A percentile compares a stretch with the other conserved stretches of the same genome.
Evolutionary conservation across 768 basidiomycete species (phyloP).

Genomic region (Lactifluus piperatus): DNA sequence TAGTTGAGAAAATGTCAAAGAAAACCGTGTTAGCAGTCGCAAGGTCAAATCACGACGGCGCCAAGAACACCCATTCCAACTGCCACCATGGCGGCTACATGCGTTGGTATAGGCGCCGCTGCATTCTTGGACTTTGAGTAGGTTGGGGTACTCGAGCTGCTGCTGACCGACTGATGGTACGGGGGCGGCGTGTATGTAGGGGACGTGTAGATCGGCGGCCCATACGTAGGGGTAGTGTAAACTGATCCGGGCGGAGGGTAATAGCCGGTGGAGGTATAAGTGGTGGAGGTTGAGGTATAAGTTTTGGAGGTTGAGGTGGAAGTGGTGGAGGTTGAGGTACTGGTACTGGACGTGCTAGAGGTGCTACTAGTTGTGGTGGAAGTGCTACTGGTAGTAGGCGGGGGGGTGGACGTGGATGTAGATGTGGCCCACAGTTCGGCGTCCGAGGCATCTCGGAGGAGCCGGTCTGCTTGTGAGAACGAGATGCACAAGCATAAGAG

Average conservation of each 20-base stretch:
- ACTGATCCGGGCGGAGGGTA: too few relatives aligned
- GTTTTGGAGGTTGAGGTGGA: too few relatives aligned
- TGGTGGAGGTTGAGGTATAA: not conserved
- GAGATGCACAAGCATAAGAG: not conserved
- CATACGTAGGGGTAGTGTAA: too few relatives aligned
- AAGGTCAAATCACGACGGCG: not conserved
- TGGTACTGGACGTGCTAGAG: too few relatives aligned
- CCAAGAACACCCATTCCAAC: conserved; percentile 1
- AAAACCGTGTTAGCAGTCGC: not conserved
- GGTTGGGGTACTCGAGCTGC: not conserved
- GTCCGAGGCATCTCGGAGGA: not conserved
- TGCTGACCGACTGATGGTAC: too few relatives aligned
- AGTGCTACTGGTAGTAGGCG: not conserved
- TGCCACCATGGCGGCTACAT: not conserved
- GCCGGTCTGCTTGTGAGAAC: not conserved
- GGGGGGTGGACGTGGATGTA: not conserved
- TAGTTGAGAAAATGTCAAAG: not conserved
- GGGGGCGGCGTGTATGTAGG: not conserved
- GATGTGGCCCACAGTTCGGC: not conserved
- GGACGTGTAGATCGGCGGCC: not conserved
- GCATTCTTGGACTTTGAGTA: not conserved
- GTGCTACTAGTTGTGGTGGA: too few relatives aligned
- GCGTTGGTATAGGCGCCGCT: not conserved
- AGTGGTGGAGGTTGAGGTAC: too few relatives aligned
- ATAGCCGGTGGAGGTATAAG: too few relatives aligned